Conservation (phyloP, 1,284 basidiomycete genomes). For the Chondrostereum purpureum region DNA sequence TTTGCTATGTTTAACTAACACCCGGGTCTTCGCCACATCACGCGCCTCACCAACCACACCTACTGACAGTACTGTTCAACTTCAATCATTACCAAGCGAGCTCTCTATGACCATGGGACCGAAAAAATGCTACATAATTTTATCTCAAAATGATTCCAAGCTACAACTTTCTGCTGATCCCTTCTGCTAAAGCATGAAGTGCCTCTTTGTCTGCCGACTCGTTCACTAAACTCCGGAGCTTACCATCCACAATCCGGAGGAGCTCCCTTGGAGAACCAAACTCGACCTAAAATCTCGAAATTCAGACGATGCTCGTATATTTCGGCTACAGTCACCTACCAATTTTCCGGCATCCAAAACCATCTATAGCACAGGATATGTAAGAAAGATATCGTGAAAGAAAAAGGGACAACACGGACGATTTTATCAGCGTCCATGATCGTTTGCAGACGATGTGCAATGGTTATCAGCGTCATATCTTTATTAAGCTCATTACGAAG, state of each 20-base stretch:
- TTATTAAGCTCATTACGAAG: constrained; percentile 44
- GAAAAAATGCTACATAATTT: too few relatives aligned
- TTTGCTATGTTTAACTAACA: too few relatives aligned
- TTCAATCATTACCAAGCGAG: too few relatives aligned
- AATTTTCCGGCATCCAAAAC: constrained; percentile 32
- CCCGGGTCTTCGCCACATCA: too few relatives aligned
- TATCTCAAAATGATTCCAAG: too few relatives aligned
- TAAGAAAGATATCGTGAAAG: constrained; percentile 28
- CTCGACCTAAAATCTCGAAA: too few relatives aligned
- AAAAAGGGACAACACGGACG: constrained; percentile 15
- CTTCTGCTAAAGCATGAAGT: constrained; percentile 37
- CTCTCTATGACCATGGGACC: too few relatives aligned
- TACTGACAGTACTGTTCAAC: too few relatives aligned
- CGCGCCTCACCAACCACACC: too few relatives aligned
- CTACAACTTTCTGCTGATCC: too few relatives aligned
- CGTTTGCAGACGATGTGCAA: constrained; percentile 66
- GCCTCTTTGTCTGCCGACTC: constrained; percentile 47
- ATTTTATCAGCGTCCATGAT: constrained; percentile 58
- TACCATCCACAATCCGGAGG: constrained; percentile 42
- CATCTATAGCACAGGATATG: constrained; percentile 56
- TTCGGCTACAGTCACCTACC: constrained; percentile 20
- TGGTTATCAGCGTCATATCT: constrained; percentile 56
- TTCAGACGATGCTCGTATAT: too few relatives aligned
- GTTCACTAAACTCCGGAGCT: constrained; percentile 53
- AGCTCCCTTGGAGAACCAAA: constrained; percentile 56